Percentiles rank a stretch among this genome's conserved stretches.
These are phyloP conservation scores for Atractiella rhizophila DNA, from an alignment of 768 basidiomycete genomes.

Conservation along the genomic window DNA sequence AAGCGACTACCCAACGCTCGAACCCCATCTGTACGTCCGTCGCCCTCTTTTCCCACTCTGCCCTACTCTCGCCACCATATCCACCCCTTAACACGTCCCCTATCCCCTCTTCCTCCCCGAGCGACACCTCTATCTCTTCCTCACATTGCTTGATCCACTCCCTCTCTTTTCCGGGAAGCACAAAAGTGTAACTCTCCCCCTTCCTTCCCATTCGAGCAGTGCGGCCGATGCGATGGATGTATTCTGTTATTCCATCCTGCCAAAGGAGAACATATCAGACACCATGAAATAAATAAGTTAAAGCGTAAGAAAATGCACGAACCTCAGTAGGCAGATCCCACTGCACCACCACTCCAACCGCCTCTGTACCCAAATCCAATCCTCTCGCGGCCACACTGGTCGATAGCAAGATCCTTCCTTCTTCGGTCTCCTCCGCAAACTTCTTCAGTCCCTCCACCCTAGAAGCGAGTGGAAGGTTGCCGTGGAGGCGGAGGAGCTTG, in stretches of 20 bases:
- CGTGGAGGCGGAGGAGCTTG: slow-evolving; percentile 75
- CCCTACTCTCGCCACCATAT: slow-evolving; percentile 49
- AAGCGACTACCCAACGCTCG: slow-evolving; percentile 66
- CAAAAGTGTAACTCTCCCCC: slow-evolving; percentile 85
- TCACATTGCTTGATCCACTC: slow-evolving; percentile 83
- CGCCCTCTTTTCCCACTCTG: slow-evolving; percentile 63
- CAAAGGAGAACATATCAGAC: not conserved
- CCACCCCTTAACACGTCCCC: slow-evolving; percentile 51
- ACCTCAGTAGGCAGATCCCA: slow-evolving; percentile 85
- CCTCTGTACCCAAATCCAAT: slow-evolving; percentile 71
- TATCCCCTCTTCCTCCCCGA: slow-evolving; percentile 21
- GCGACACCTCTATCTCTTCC: slow-evolving; percentile 35
- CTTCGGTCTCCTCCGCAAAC: slow-evolving; percentile 32
- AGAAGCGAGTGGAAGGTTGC: slow-evolving; percentile 54
- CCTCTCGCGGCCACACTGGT: slow-evolving; percentile 98
- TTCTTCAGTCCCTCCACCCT: slow-evolving; percentile 60
- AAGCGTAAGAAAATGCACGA: not conserved
- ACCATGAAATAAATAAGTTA: not conserved
- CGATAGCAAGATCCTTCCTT: slow-evolving; percentile 57
- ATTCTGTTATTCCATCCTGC: slow-evolving; percentile 68
- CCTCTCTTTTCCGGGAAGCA: slow-evolving; percentile 59
- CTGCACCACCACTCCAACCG: slow-evolving; percentile 81
- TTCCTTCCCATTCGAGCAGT: slow-evolving; percentile 89
- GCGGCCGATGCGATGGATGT: slow-evolving; percentile 85
- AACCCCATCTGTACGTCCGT: slow-evolving; percentile 88